A percentile compares a stretch with the other conserved stretches of the same genome.
Conservation (phyloP, 805 yeast species). For the Saturnispora sekii region DNA sequence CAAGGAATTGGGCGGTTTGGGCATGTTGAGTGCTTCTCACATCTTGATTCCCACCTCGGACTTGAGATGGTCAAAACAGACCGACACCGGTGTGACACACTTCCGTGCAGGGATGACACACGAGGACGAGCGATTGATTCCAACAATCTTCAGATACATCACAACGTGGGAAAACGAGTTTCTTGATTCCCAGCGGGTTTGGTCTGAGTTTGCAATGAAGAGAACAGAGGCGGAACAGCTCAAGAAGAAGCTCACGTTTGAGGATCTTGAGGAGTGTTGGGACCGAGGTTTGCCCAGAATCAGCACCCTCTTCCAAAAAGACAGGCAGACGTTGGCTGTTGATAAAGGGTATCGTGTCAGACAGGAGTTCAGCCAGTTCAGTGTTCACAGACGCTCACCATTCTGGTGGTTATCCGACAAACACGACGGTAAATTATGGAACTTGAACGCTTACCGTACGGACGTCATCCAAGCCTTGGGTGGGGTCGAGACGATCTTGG, state of each 20-base stretch:
- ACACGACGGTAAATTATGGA: constrained; percentile 96
- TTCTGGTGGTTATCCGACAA: constrained; percentile 95
- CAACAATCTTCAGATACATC: constrained; percentile 86
- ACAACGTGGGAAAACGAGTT: constrained; percentile 97
- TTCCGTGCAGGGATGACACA: constrained; percentile 90
- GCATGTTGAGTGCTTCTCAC: constrained; percentile 96
- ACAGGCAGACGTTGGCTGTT: constrained; percentile 86
- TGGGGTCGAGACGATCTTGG: constrained; percentile 91
- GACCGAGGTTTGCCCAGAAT: constrained; percentile 96
- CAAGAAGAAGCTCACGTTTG: constrained; percentile 78
- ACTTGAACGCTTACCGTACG: constrained; percentile 80
- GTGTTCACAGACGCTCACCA: constrained; percentile 67
- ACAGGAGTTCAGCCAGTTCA: constrained; percentile 64
- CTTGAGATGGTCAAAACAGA: constrained; percentile 81
- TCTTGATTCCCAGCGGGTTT: constrained; percentile 85
- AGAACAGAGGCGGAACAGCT: constrained; percentile 80
- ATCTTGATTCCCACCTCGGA: constrained; percentile 91
- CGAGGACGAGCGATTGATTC: constrained; percentile 71
- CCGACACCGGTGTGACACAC: constrained; percentile 90
- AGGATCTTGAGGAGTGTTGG: constrained; percentile 92
- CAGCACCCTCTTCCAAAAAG: constrained; percentile 89
- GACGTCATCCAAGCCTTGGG: constrained; percentile 97
- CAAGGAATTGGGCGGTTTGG: constrained; percentile 92
- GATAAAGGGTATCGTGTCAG: constrained; percentile 90
- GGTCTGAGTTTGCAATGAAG: constrained; percentile 94